A percentile compares a stretch with the other conserved stretches of the same genome.
These are phyloP conservation scores for Alnus rubra DNA, from an alignment of 306 rosid genomes.

Conservation along the genomic window DNA sequence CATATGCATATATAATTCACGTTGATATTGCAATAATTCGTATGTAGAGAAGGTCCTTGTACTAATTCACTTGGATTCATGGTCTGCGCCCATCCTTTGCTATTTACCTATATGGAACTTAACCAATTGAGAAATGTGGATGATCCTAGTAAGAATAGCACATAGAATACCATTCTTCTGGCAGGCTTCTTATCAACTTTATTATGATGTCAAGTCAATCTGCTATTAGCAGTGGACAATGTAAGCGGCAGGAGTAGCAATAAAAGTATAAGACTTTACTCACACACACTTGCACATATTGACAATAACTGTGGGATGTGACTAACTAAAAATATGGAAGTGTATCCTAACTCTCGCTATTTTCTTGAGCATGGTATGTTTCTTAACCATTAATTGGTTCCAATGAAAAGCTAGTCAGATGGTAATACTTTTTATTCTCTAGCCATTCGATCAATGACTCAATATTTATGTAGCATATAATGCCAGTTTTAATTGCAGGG, in stretches of 20 bases:
- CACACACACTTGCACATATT: background rate
- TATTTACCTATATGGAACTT: background rate
- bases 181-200: background rate
- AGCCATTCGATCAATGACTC: conserved; percentile 6
- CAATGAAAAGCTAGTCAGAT: background rate
- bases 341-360: background rate
- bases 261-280: background rate
- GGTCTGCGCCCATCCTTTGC: background rate
- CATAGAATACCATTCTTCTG: background rate
- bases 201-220: background rate
- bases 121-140: background rate
- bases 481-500: conserved; percentile 57
- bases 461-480: conserved; percentile 18
- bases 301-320: background rate
- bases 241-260: background rate
- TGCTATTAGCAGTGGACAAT: background rate
- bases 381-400: conserved; percentile 1
- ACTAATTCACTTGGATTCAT: background rate
- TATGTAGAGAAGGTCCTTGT: background rate
- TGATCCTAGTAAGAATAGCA: background rate
- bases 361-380: background rate
- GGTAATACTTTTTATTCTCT: background rate
- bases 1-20: background rate
- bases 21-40: background rate
- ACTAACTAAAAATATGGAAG: background rate